Percentiles rank a stretch among this genome's conserved stretches.
Conservation (phyloP, 495 filamentous ascomycete genomes). For the Penicillium crystallinum region DNA sequence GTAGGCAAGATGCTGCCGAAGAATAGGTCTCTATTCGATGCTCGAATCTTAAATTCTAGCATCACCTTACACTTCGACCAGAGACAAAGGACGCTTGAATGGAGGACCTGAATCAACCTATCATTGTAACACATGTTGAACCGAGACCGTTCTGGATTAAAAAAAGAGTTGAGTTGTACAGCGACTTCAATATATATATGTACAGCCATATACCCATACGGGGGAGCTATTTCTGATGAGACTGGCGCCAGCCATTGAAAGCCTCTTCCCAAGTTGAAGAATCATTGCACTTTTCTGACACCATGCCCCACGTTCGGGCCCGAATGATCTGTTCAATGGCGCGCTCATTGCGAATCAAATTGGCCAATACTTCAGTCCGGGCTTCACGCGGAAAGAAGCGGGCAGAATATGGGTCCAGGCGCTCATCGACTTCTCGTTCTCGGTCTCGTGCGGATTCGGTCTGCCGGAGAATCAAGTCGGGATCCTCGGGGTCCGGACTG, state of each 20-base stretch:
- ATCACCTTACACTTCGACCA: no score
- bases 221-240: constrained; percentile 17
- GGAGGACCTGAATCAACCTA: no score
- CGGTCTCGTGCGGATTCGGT: constrained; percentile 64
- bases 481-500: constrained; percentile 82
- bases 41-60: no score
- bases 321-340: constrained; percentile 85
- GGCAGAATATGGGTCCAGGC: constrained; percentile 86
- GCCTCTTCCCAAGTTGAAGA: constrained; percentile 57
- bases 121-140: no score
- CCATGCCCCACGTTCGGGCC: constrained; percentile 71
- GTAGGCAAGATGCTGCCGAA: no score
- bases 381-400: constrained; percentile 80
- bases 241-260: constrained; percentile 55
- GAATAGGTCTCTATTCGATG: no score
- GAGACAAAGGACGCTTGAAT: no score
- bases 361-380: constrained; percentile 76
- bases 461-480: constrained; percentile 64
- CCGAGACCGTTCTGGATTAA: no score
- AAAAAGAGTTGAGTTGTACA: constrained; percentile 5
- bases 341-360: constrained; percentile 74
- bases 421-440: constrained; percentile 78
- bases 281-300: constrained; percentile 72
- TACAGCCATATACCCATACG: background rate
- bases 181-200: background rate